Percentiles rank a stretch among this genome's conserved stretches.
These are phyloP conservation scores for Eragrostis tef DNA, from an alignment of 202 grass and related monocot genomes.

Conservation along the genomic window DNA sequence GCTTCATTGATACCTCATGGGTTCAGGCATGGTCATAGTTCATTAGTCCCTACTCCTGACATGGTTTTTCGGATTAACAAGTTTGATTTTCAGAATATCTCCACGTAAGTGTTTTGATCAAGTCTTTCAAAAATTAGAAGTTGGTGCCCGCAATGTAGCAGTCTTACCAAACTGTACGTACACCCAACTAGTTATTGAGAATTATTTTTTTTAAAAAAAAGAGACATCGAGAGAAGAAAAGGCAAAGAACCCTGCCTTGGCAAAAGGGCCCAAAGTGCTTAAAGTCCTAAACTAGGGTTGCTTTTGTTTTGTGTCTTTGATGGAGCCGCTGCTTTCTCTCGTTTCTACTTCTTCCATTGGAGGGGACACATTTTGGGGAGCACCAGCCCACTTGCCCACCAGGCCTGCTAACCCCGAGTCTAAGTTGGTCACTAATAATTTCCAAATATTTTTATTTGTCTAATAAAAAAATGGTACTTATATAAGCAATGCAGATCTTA, in stretches of 20 bases:
- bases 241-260: conserved; percentile 22
- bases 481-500: background rate
- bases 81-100: background rate
- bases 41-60: too few species aligned
- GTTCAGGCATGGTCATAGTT: background rate
- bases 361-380: conserved; percentile 47
- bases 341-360: conserved; percentile 13
- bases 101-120: background rate
- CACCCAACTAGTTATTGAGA: background rate
- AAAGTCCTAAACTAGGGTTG: conserved; percentile 37
- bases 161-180: background rate
- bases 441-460: background rate
- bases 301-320: conserved; percentile 47
- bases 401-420: conserved; percentile 11
- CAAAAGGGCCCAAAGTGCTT: conserved; percentile 45
- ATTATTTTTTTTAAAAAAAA: background rate
- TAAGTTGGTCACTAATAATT: conserved; percentile 26
- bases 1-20: too few species aligned
- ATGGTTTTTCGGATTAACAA: background rate
- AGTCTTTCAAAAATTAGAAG: background rate
- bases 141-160: conserved; percentile 11
- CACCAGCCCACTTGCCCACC: conserved; percentile 61
- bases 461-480: background rate
- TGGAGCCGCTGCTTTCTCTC: conserved; percentile 35
- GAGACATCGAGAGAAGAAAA: conserved; percentile 3